Evolutionary conservation across 306 rosid genomes (phyloP), one percentile per base, ranked within the genome.

Genomic region (Castanea mollissima): DNA sequence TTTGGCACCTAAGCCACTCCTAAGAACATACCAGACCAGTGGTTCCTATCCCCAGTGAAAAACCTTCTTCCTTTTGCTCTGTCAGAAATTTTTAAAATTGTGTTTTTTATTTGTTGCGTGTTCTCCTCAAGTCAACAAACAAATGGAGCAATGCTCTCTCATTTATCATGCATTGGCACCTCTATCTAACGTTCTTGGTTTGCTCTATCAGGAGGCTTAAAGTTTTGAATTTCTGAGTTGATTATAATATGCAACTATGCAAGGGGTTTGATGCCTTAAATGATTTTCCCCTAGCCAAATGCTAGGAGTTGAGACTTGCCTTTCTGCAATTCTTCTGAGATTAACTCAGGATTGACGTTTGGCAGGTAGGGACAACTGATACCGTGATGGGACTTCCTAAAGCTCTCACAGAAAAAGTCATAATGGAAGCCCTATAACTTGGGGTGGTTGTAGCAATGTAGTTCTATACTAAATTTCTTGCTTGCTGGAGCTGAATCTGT

Each of bases 361-460:
- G 81, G 44, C 86, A 92, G 99, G 83, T 95, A 67, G 98, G 98
- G 12, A 85, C 94, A 44, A 74, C 86, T 44, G 98, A 95, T 87
- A 88, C 98, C 0, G 94, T 92, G 76, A 95, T 95, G 99, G 98
- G 99, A 87, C 94, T 95, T 80, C 86, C 99, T 73, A 95, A 81
- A 89, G 89, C 80, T 74, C 94, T 92, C 23, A 90, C 96, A 8
- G 90, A 91, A 86, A 86, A 82, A 80, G 93, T 90, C 89, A 80
- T 95, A 71, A 35, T 54, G 64, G 96, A 92, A 81, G 95, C 95
- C 62, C 82, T 90, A 55, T 85, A 91, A 84, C 83, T 57, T 32
- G 71, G 56, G 32, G 76, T 77, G 34, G 62, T 46, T 25, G 29
- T 78, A 19, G 70, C 23, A 29, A 71, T 46, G n/a, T 12, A 14